Conservation (phyloP, 441 rosid genomes). For the Biscutella laevigata region DNA sequence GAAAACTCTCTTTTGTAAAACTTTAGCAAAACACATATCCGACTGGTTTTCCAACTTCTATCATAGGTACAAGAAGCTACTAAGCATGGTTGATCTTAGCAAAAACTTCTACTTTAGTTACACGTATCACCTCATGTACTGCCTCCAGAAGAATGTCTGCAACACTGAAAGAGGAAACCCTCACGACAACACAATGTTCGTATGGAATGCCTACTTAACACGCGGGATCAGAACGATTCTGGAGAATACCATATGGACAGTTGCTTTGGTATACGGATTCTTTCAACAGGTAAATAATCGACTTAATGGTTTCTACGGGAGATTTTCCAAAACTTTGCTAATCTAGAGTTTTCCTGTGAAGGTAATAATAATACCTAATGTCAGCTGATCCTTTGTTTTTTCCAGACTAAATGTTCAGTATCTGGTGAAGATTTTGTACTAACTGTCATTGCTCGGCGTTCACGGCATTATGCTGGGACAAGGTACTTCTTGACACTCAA, state of each 20-base stretch:
- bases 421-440: conserved; percentile 38
- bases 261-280: conserved; percentile 65
- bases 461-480: conserved; percentile 82
- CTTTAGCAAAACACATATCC: conserved; percentile 16
- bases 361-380: not conserved
- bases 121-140: conserved; percentile 59
- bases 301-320: not conserved
- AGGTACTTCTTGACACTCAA: conserved; percentile 33
- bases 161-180: conserved; percentile 34
- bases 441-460: conserved; percentile 65
- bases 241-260: conserved; percentile 58
- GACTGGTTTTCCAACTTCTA: conserved; percentile 16
- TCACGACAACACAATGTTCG: conserved; percentile 52
- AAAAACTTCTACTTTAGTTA: conserved; percentile 83
- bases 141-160: conserved; percentile 51
- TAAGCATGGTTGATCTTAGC: conserved; percentile 54
- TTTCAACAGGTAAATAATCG: conserved; percentile 59
- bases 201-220: conserved; percentile 66
- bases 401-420: conserved; percentile 48
- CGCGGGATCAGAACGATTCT: conserved; percentile 41
- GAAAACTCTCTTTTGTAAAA: conserved; percentile 34
- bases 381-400: conserved; percentile 7
- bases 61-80: conserved; percentile 64
- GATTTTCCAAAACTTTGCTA: not conserved
- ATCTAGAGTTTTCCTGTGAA: not conserved